Percentiles rank a stretch among this genome's conserved stretches.
Evolutionary conservation across 495 filamentous ascomycete species (phyloP).

Genomic region (Penicillium salamii): DNA sequence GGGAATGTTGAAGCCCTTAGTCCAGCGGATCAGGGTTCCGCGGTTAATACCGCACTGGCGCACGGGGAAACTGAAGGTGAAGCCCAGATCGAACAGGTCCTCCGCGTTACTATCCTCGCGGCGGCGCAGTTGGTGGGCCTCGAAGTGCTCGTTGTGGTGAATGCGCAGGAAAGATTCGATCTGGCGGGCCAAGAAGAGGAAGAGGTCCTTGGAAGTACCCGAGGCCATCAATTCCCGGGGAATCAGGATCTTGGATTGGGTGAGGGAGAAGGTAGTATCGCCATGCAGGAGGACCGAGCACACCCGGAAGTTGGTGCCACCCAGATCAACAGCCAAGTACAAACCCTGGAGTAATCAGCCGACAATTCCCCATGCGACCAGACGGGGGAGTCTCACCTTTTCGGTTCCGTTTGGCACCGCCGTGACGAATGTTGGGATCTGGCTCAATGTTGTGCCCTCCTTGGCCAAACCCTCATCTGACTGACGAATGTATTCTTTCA

Average conservation of each 20-base stretch:
- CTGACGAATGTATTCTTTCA: constrained; percentile 80
- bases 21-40: constrained; percentile 91
- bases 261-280: constrained; percentile 87
- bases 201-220: constrained; percentile 81
- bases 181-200: constrained; percentile 88
- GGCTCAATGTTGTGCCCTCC: constrained; percentile 77
- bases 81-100: constrained; percentile 84
- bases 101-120: constrained; percentile 57
- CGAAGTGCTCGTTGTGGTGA: constrained; percentile 89
- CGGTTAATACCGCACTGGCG: constrained; percentile 91
- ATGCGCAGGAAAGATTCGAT: constrained; percentile 81
- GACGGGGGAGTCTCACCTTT: constrained; percentile 49
- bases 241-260: constrained; percentile 87
- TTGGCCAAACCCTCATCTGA: constrained; percentile 83
- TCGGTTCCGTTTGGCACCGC: constrained; percentile 96
- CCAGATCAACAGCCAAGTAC: constrained; percentile 94
- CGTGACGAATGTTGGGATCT: constrained; percentile 97
- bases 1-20: constrained; percentile 94
- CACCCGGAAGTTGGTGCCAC: constrained; percentile 97
- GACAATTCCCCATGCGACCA: background rate
- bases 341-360: constrained; percentile 60
- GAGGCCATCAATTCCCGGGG: constrained; percentile 88
- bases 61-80: constrained; percentile 97
- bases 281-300: constrained; percentile 91
- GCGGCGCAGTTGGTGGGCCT: constrained; percentile 60